Conservation (phyloP, 2,329 filamentous ascomycete genomes). For the Chrysoporthe puriensis region DNA sequence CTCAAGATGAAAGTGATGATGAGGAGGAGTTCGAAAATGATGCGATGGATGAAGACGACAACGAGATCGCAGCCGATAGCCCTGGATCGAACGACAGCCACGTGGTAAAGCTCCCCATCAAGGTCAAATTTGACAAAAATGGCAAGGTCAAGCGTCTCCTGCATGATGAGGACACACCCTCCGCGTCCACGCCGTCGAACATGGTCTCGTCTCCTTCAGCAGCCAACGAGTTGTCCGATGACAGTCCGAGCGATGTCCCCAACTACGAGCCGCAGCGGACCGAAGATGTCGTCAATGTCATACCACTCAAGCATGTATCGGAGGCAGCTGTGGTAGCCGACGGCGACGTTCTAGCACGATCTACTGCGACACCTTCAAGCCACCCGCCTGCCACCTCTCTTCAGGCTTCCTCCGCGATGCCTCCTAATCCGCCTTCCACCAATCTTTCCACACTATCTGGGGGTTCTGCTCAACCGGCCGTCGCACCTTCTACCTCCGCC, state of each 20-base stretch:
- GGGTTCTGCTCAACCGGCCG: neutral
- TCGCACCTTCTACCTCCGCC: neutral
- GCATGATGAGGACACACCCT: constrained; percentile 36
- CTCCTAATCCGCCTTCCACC: neutral
- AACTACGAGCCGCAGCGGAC: constrained; percentile 24
- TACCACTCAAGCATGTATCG: constrained; percentile 19
- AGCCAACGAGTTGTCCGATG: constrained; percentile 19
- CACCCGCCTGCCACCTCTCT: neutral
- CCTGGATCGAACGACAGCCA: constrained; percentile 56
- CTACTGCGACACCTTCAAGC: neutral
- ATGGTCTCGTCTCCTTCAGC: constrained; percentile 17
- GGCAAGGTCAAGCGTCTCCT: constrained; percentile 40
- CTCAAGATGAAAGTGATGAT: constrained; percentile 60
- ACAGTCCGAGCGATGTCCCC: constrained; percentile 22
- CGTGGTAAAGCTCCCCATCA: constrained; percentile 72
- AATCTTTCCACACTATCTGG: neutral
- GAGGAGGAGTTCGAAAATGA: constrained; percentile 61
- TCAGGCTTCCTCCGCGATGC: neutral
- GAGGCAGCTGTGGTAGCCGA: neutral
- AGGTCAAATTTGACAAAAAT: constrained; percentile 44
- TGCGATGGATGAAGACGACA: constrained; percentile 58
- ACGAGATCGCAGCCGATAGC: constrained; percentile 44
- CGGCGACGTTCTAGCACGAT: neutral
- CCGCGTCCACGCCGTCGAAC: constrained; percentile 27
- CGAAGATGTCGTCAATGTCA: constrained; percentile 27